Evolutionary conservation across 1,284 basidiomycete genomes (phyloP).

Genomic region (Irpex lacteus): DNA sequence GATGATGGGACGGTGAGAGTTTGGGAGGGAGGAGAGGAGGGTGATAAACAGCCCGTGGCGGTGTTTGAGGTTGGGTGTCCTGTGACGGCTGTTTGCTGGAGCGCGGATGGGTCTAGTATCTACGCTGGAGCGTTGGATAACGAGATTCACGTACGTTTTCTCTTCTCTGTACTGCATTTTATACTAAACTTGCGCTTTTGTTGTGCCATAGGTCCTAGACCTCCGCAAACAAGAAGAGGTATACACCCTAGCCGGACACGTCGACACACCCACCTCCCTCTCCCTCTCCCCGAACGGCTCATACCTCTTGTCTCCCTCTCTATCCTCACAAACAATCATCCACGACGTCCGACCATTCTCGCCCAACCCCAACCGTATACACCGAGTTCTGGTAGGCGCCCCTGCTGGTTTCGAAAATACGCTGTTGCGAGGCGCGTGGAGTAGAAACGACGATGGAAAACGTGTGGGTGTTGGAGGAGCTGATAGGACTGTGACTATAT

Average conservation of each 20-base stretch:
- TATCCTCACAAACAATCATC: conserved; percentile 84
- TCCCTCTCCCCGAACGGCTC: conserved; percentile 84
- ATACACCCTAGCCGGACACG: conserved; percentile 76
- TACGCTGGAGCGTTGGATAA: conserved; percentile 93
- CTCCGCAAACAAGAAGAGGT: conserved; percentile 78
- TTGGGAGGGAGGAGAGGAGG: conserved; percentile 82
- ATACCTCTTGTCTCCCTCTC: conserved; percentile 82
- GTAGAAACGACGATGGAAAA: conserved; percentile 67
- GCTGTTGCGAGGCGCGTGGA: conserved; percentile 80
- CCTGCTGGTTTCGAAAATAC: conserved; percentile 91
- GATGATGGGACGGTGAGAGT: conserved; percentile 89
- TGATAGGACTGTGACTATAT: conserved; percentile 85
- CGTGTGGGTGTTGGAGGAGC: conserved; percentile 79
- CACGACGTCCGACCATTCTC: conserved; percentile 93
- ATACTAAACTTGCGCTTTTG: neutral
- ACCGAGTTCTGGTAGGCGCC: conserved; percentile 78
- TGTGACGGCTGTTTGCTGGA: conserved; percentile 91
- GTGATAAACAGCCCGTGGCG: conserved; percentile 73
- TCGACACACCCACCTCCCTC: conserved; percentile 88
- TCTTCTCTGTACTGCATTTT: neutral
- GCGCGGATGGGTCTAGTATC: conserved; percentile 80
- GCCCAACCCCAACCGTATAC: conserved; percentile 74
- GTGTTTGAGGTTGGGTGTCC: conserved; percentile 85
- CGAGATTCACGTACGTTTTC: conserved; percentile 77
- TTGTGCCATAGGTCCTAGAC: conserved; percentile 69